These are phyloP conservation scores for Xerocomellus chrysenteron DNA, from an alignment of 768 basidiomycete species.

Conservation along the genomic window DNA sequence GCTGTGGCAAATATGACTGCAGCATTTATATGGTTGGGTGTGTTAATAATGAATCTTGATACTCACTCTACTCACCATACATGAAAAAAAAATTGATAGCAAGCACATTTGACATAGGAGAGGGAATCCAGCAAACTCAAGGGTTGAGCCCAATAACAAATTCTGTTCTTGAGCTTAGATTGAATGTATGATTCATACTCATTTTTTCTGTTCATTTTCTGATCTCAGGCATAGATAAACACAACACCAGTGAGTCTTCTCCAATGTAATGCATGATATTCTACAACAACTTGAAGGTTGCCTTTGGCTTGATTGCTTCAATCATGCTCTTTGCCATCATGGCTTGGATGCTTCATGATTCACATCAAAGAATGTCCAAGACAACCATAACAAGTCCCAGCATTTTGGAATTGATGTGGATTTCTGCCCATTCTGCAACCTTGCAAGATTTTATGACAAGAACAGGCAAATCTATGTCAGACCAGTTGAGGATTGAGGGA, in stretches of 20 bases:
- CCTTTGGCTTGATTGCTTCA: not conserved
- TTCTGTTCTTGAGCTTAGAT: not conserved
- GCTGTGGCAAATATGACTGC: slow-evolving; percentile 1
- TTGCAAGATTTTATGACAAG: not conserved
- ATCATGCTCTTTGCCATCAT: not conserved
- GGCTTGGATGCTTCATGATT: not conserved
- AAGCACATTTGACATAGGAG: not conserved
- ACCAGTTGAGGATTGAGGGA: not conserved
- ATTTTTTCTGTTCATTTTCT: not conserved
- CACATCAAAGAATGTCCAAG: not conserved
- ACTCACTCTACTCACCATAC: too few relatives aligned
- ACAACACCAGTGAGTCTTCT: not conserved
- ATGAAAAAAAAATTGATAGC: not conserved
- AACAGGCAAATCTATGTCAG: not conserved
- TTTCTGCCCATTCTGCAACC: not conserved
- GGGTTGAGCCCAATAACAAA: not conserved
- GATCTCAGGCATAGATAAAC: not conserved
- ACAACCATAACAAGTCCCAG: not conserved
- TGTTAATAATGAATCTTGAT: not conserved
- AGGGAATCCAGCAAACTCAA: too few relatives aligned
- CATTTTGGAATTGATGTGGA: not conserved
- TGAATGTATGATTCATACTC: not conserved
- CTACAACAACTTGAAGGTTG: not conserved
- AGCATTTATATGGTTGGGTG: slow-evolving; percentile 7
- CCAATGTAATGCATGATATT: not conserved